phyloP scores from a whole-genome alignment of 2,329 filamentous ascomycete species.

The Fusarium caatingaense region DNA sequence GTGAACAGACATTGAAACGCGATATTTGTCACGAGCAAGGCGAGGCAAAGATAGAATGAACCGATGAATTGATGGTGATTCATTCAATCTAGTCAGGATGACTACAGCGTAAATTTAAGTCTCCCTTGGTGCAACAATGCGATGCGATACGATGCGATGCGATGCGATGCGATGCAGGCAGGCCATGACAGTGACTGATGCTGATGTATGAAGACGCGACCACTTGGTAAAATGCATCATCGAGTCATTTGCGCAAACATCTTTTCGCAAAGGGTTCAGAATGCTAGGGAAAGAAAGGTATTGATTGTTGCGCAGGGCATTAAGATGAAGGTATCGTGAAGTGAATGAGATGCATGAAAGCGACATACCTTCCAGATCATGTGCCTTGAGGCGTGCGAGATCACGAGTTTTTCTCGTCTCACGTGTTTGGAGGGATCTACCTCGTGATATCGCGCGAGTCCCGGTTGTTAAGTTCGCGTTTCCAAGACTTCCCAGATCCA shows the following conservation, averaged over 20 bases:
- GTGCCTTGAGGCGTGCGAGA: slow-evolving; percentile 55
- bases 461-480: slow-evolving; percentile 47
- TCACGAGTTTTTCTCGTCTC: slow-evolving; percentile 58
- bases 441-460: slow-evolving; percentile 61
- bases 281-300: neutral
- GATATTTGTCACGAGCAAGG: slow-evolving; percentile 16
- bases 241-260: slow-evolving; percentile 13
- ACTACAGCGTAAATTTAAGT: neutral
- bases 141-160: neutral
- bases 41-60: slow-evolving; percentile 4
- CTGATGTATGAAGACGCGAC: slow-evolving; percentile 10
- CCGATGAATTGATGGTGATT: slow-evolving; percentile 38
- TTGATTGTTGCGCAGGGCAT: slow-evolving; percentile 12
- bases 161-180: neutral
- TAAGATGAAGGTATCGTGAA: slow-evolving; percentile 37
- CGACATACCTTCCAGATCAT: slow-evolving; percentile 61
- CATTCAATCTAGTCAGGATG: slow-evolving; percentile 37
- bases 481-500: slow-evolving; percentile 9
- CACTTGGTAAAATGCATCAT: slow-evolving; percentile 35
- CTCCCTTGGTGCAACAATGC: slow-evolving; percentile 1
- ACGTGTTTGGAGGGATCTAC: slow-evolving; percentile 60
- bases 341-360: slow-evolving; percentile 44
- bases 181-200: slow-evolving; percentile 6
- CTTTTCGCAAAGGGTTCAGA: slow-evolving; percentile 3
- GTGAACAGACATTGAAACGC: slow-evolving; percentile 26